phyloP scores from a whole-genome alignment of 1,284 basidiomycete genomes.

The Tilletia horrida region DNA sequence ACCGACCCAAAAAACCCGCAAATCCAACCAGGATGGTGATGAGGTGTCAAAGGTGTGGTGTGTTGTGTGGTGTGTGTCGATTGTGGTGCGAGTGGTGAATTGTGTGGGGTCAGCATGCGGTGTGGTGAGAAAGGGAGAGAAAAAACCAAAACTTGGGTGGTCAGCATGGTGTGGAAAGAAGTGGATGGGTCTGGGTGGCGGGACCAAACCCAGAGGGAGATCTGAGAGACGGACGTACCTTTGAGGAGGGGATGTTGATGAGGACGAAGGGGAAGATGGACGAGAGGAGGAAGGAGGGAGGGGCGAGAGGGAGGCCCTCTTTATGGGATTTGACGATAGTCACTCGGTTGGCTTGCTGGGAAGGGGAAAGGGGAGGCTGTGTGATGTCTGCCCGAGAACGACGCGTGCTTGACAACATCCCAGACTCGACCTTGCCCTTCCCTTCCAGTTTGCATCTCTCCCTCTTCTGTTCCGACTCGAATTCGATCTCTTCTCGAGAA shows the following conservation, averaged over 20 bases:
- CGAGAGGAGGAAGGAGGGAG: background rate
- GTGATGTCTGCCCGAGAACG: background rate
- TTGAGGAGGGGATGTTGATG: background rate
- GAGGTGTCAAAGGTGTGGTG: background rate
- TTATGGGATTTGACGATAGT: background rate
- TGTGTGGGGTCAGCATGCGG: background rate
- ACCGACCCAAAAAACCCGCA: background rate
- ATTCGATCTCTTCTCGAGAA: too few species aligned
- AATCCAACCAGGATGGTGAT: background rate
- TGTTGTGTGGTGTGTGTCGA: background rate
- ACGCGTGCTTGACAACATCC: too few species aligned
- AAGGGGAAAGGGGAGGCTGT: background rate
- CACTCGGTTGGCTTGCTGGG: too few species aligned
- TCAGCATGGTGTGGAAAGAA: too few species aligned
- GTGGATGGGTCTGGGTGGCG: background rate
- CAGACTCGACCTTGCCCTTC: too few species aligned
- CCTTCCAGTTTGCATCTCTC: too few species aligned
- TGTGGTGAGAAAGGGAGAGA: background rate
- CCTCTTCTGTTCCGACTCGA: too few species aligned
- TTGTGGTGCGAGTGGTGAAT: background rate
- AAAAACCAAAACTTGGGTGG: too few species aligned
- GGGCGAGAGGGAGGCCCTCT: background rate
- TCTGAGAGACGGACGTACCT: background rate
- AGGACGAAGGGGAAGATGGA: background rate
- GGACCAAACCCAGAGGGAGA: background rate